Evolutionary conservation across 2,329 filamentous ascomycete genomes (phyloP).

Genomic region (Thelonectria olida): DNA sequence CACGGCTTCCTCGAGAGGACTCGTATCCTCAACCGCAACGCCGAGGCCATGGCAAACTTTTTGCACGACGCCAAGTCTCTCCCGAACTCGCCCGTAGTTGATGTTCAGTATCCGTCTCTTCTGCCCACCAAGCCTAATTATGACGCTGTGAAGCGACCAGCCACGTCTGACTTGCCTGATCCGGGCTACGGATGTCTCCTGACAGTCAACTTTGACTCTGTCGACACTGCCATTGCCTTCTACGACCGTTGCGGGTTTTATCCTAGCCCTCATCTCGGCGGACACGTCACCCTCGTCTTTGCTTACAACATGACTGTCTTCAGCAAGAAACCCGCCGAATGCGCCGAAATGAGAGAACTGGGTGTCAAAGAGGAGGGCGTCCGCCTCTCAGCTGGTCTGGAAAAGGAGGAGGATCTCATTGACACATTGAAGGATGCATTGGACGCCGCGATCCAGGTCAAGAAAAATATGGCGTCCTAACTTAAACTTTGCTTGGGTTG

Average conservation of each 20-base stretch:
- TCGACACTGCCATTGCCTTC: slow-evolving; percentile 54
- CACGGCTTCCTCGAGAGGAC: slow-evolving; percentile 53
- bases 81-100: slow-evolving; percentile 47
- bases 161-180: slow-evolving; percentile 53
- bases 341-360: slow-evolving; percentile 47
- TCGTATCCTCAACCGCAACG: slow-evolving; percentile 53
- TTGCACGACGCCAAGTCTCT: slow-evolving; percentile 44
- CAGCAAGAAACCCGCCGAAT: slow-evolving; percentile 49
- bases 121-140: slow-evolving; percentile 44
- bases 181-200: slow-evolving; percentile 66
- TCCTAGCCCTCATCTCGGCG: slow-evolving; percentile 63
- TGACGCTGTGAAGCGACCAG: slow-evolving; percentile 47
- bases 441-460: slow-evolving; percentile 33
- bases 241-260: slow-evolving; percentile 60
- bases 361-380: slow-evolving; percentile 53
- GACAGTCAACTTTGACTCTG: slow-evolving; percentile 58
- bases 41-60: slow-evolving; percentile 51
- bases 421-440: slow-evolving; percentile 50
- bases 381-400: slow-evolving; percentile 58
- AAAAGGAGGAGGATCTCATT: slow-evolving; percentile 52
- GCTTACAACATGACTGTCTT: slow-evolving; percentile 58
- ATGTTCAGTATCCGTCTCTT: slow-evolving; percentile 56
- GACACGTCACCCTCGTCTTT: slow-evolving; percentile 59
- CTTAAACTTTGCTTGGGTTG: too few species aligned
- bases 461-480: neutral